A percentile compares a stretch with the other conserved stretches of the same genome.
phyloP scores from a whole-genome alignment of 2,329 filamentous ascomycete genomes.

The Thielaviopsis punctulata region DNA sequence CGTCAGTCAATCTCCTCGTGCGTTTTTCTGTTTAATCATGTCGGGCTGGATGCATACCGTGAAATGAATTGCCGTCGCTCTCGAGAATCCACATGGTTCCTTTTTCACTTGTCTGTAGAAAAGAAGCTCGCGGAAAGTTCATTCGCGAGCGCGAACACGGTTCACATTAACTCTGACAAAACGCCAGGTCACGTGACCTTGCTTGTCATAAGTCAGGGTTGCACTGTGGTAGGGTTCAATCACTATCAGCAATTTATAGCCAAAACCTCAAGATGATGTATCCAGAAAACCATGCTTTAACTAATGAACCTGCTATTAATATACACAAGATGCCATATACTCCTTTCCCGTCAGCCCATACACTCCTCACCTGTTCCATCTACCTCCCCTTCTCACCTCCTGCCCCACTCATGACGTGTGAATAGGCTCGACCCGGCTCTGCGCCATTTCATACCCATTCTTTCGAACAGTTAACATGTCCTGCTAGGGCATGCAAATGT shows the following conservation, averaged over 20 bases:
- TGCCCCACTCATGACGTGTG: background rate
- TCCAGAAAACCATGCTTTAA: background rate
- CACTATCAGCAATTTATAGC: background rate
- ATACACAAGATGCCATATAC: background rate
- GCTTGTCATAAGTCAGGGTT: background rate
- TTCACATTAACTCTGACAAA: background rate
- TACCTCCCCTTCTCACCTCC: too few relatives aligned
- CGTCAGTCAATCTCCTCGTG: too few relatives aligned
- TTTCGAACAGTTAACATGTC: background rate
- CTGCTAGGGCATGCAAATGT: conserved; percentile 49
- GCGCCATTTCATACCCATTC: background rate
- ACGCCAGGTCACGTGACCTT: background rate
- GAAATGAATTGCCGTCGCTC: conserved; percentile 1
- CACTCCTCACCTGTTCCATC: background rate
- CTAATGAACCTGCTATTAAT: background rate
- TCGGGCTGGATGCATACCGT: background rate
- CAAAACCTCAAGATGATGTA: background rate
- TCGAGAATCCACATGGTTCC: conserved; percentile 9
- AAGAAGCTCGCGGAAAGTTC: too few relatives aligned
- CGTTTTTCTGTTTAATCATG: too few relatives aligned
- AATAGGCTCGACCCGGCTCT: background rate
- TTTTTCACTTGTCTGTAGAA: too few relatives aligned
- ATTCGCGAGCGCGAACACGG: background rate
- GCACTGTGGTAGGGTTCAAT: background rate
- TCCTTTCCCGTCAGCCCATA: background rate